Evolutionary conservation across 106 monocot species (phyloP).

Genomic region (Phalaenopsis aphrodite): DNA sequence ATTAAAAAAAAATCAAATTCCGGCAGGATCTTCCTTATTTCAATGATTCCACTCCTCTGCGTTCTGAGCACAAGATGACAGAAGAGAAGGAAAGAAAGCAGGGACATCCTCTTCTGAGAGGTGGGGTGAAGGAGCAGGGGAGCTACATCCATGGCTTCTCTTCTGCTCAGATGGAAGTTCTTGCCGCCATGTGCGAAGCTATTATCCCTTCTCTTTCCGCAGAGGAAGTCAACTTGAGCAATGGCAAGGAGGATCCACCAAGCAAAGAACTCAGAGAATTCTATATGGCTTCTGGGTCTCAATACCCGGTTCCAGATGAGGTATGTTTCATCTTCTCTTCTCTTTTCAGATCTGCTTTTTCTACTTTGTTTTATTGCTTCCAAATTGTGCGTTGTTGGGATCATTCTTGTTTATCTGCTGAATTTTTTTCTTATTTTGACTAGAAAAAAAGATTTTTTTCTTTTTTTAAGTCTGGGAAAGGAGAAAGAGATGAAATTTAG

Average conservation of each 20-base stretch:
- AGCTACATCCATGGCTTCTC: slow-evolving; percentile 51
- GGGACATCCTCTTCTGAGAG: slow-evolving; percentile 60
- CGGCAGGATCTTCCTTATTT: no score
- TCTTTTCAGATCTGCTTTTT: neutral
- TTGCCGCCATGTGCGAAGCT: slow-evolving; percentile 68
- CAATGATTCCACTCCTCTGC: no score
- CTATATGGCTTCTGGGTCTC: slow-evolving; percentile 48
- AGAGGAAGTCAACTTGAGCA: slow-evolving; percentile 18
- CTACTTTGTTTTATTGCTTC: neutral
- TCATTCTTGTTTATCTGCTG: no score
- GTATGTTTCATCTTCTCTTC: slow-evolving; percentile 11
- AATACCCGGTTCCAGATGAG: slow-evolving; percentile 60
- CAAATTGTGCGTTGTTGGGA: no score
- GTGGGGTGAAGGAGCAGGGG: slow-evolving; percentile 18
- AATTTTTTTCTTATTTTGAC: no score
- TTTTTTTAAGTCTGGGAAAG: no score
- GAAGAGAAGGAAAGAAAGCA: slow-evolving; percentile 11
- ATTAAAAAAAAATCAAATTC: no score
- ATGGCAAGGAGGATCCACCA: slow-evolving; percentile 30
- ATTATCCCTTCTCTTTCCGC: slow-evolving; percentile 45
- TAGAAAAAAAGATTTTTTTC: no score
- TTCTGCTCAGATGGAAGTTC: slow-evolving; percentile 30
- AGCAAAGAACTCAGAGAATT: slow-evolving; percentile 44
- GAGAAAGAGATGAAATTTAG: no score
- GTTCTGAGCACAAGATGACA: neutral